Evolutionary conservation across 768 basidiomycete genomes (phyloP), one percentile per base, ranked within the genome.

Genomic region (Lactarius psammicola): DNA sequence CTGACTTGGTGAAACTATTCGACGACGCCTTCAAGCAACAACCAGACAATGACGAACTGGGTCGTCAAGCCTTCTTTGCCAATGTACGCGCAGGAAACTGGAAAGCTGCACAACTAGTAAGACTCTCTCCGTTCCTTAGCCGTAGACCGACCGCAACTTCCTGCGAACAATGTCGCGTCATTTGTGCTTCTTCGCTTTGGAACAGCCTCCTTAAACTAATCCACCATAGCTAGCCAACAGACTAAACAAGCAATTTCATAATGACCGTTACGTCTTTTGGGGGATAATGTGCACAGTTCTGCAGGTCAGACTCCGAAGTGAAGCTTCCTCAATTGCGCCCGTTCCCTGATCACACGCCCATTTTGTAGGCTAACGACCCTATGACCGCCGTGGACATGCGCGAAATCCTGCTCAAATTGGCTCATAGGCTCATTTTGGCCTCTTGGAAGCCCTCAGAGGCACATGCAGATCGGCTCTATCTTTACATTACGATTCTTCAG

Each of bases 1-100:
- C 85, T 66, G 92, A 94, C 75, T 86, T 89, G 79, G 84, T 92
- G 51, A 80, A 80, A 10, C 92, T 94, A 88, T 94, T 89, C 71
- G 93, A 94, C 67, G 87, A 91, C 57, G 92, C 92, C 1, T 93
- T 84, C 79, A 92, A 89, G 75, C 85, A 87, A 67, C 85, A 90
- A 65, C 92, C 92, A 23, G 71, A 76, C 5, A 93, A 92, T 72
- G 93, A 94, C 73, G 92, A 94, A 67, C 84, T 93, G 10, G 92
- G 88, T 26, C 82, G 83, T 28, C 92, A 94, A 74, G 87, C 89
- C 0, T 94, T 94, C 79, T 90, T 92, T 73, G 91, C 92, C 23
- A 90, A 93, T 72, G 85, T 89, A 38, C 85, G 90, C 66, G 85
- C 88, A 36, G 83, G 82, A 18, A 87, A 90, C 69, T 94, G 93